A percentile compares a stretch with the other conserved stretches of the same genome.
Conservation (phyloP, 345 rosid species). For the Moricandia arvensis region DNA sequence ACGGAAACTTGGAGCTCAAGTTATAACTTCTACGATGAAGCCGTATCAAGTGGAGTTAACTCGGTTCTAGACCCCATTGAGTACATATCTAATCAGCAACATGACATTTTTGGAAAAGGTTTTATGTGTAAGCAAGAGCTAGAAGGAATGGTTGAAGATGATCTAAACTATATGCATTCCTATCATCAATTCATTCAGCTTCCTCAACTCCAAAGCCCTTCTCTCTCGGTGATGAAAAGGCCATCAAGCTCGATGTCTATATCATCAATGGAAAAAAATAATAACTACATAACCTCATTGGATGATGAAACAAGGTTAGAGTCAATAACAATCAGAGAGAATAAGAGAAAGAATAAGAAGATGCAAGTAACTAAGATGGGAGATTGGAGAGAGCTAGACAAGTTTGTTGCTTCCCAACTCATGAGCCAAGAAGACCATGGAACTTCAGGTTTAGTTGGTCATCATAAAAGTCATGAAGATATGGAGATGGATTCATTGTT, state of each 20-base stretch:
- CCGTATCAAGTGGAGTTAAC: conserved; percentile 48
- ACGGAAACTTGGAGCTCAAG: conserved; percentile 65
- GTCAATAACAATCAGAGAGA: conserved; percentile 1
- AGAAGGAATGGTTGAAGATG: conserved; percentile 44
- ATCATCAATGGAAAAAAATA: conserved; percentile 32
- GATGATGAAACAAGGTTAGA: conserved; percentile 34
- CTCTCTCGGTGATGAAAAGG: conserved; percentile 63
- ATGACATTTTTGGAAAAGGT: conserved; percentile 40
- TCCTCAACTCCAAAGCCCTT: conserved; percentile 86
- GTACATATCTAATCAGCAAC: conserved; percentile 50
- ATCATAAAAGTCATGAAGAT: conserved; percentile 13
- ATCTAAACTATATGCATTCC: conserved; percentile 48
- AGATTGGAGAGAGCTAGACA: conserved; percentile 86
- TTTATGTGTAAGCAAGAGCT: conserved; percentile 73
- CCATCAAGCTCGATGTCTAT: conserved; percentile 38
- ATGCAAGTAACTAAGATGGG: conserved; percentile 43
- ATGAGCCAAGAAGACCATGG: conserved; percentile 55
- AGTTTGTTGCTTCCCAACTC: conserved; percentile 87
- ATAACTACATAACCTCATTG: conserved; percentile 10
- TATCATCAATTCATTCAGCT: conserved; percentile 62
- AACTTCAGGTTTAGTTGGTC: conserved; percentile 35
- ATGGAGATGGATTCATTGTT: conserved; percentile 33
- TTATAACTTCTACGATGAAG: conserved; percentile 60
- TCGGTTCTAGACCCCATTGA: conserved; percentile 56
- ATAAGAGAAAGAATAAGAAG: conserved; percentile 35